Base-by-base conservation (phyloP, 176 grass and related monocot species). In the Stipa capillata region DNA sequence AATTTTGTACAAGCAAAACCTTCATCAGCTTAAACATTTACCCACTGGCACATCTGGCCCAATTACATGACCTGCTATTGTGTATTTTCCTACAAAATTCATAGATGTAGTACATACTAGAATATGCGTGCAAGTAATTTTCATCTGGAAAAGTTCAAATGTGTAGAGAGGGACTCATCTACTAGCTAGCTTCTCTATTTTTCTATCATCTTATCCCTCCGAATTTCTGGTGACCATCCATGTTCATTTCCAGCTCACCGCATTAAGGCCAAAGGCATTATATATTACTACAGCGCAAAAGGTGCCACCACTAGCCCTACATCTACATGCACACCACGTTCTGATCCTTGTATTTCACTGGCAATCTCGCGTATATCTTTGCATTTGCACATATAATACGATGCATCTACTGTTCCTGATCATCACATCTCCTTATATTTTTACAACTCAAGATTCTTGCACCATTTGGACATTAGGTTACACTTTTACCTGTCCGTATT, bases 171-270 rank as follows among this genome's bases (percentile, higher is more conserved):
- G 53, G 27, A 11, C 14, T 27, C 18, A 20, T 76, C 55, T 56
- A 43, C 20, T 7, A 23, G 4, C 47, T 62, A 27, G 18, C 14
- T n/a, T 77, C 84, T 75, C 45, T 79, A 50, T 51, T 65, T 15
- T 21, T 25, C 68, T 43, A 37, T 69, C 29, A 59, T 65, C 75
- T 73, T 37, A 41, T 28, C 86, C 68, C 79, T 27, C 44, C 73
- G 60, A 80, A 80, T 69, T 84, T 60, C 69, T 20, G 56, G 76
- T 84, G 81, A 63, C 68, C 86, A 47, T 37, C 79, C 74, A 88
- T 80, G 87, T 84, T 85, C 59, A 43, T 37, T 64, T 84, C 87
- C 87, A 89, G 82, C 87, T 89, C 87, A 89, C 69, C 4, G 82
- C 69, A 80, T 80, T 69, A 76, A 73, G 72, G 76, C 69, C 76